Conservation (phyloP, 306 rosid species). For the Ochetophila trinervis region DNA sequence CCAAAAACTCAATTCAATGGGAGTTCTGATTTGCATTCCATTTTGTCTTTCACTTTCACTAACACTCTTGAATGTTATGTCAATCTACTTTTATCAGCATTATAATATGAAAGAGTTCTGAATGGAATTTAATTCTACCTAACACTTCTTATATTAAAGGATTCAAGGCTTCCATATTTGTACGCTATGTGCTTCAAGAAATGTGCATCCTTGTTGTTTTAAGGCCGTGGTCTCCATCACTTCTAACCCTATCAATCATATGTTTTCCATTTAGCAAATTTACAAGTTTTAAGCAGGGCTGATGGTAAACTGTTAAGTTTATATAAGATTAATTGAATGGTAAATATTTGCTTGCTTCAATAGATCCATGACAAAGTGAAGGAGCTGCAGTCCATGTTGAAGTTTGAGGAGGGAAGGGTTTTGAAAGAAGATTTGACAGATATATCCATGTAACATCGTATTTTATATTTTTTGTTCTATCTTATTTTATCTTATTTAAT, state of each 20-base stretch:
- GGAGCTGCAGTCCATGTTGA: conserved; percentile 48
- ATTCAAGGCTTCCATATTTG: neutral
- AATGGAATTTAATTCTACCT: neutral
- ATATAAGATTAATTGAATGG: conserved; percentile 22
- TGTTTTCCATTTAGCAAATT: conserved; percentile 10
- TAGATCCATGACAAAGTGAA: conserved; percentile 71
- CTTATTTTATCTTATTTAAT: neutral
- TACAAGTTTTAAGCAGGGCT: conserved; percentile 6
- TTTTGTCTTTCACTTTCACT: neutral
- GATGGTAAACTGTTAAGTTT: neutral
- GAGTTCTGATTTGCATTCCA: neutral
- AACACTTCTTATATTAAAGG: neutral
- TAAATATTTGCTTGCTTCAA: conserved; percentile 20
- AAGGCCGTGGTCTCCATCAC: no score
- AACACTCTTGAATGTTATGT: no score
- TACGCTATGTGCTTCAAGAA: conserved; percentile 5
- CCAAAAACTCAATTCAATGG: neutral
- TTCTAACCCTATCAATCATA: neutral
- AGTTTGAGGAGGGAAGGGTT: conserved; percentile 47
- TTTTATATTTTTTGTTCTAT: neutral
- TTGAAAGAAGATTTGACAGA: conserved; percentile 46
- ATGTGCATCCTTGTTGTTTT: neutral
- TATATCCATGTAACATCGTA: conserved; percentile 48
- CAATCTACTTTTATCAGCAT: neutral
- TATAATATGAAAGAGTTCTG: neutral